A percentile compares a stretch with the other conserved stretches of the same genome.
Conservation (phyloP, 108 stramenopile genomes). For the Cyclostephanos invisitatus region DNA sequence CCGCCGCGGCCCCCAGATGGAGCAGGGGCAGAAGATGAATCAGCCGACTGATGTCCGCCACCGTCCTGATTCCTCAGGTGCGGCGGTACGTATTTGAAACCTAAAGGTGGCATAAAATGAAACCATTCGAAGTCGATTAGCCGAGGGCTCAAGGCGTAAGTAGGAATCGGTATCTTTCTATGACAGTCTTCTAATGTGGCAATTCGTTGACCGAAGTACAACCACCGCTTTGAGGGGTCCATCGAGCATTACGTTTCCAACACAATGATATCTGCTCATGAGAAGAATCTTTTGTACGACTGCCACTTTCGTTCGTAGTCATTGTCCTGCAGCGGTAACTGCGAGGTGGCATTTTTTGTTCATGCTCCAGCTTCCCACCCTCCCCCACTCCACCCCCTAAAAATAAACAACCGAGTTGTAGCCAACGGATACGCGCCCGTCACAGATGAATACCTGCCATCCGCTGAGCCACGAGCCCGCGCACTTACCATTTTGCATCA, state of each 20-base stretch:
- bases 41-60: constrained; percentile 49
- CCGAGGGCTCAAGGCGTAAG: background rate
- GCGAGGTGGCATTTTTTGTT: background rate
- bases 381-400: background rate
- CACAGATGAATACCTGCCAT: background rate
- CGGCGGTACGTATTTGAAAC: constrained; percentile 92
- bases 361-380: background rate
- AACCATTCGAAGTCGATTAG: background rate
- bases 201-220: background rate
- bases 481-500: constrained; percentile 47
- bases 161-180: background rate
- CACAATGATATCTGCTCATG: background rate
- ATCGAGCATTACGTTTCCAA: background rate
- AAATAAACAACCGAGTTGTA: background rate
- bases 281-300: background rate
- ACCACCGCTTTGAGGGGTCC: background rate
- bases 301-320: background rate
- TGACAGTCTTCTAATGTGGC: background rate
- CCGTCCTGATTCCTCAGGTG: constrained; percentile 92
- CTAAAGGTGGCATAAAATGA: constrained; percentile 37
- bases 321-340: background rate
- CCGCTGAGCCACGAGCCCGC: background rate
- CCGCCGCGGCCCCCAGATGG: constrained; percentile 29
- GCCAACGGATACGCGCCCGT: background rate
- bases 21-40: constrained; percentile 27